Evolutionary conservation across 1,284 basidiomycete species (phyloP).

Genomic region (Ganoderma meredithae): DNA sequence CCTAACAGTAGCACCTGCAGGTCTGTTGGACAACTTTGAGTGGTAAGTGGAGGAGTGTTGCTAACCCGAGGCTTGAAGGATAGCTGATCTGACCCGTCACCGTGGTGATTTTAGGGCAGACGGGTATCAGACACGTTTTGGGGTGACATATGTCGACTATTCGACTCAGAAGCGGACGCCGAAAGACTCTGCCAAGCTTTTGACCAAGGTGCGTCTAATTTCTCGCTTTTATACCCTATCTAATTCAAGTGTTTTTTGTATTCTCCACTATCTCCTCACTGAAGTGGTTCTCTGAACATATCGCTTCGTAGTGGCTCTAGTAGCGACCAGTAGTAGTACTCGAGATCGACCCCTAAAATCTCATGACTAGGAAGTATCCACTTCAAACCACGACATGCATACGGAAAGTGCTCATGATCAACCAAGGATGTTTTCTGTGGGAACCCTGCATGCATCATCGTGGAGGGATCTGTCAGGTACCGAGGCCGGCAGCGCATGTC

Average conservation of each 20-base stretch:
- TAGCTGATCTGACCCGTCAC: neutral
- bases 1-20: conserved; percentile 38
- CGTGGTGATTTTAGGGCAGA: conserved; percentile 52
- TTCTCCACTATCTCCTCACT: neutral
- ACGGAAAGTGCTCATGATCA: neutral
- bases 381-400: neutral
- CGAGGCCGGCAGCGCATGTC: neutral
- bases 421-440: neutral
- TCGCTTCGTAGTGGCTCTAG: conserved; percentile 1
- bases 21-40: conserved; percentile 78
- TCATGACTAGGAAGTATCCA: neutral
- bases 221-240: neutral
- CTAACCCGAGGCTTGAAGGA: neutral
- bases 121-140: conserved; percentile 68
- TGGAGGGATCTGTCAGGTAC: neutral
- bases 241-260: neutral
- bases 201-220: conserved; percentile 45
- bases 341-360: neutral
- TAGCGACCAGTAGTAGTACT: neutral
- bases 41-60: conserved; percentile 47
- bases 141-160: conserved; percentile 73
- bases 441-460: neutral
- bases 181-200: conserved; percentile 67
- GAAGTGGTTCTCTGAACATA: conserved; percentile 29
- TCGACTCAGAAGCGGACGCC: conserved; percentile 71